Evolutionary conservation across 2,329 filamentous ascomycete genomes (phyloP), one percentile per base, ranked within the genome.

Genomic region (Corynespora cassiicola): DNA sequence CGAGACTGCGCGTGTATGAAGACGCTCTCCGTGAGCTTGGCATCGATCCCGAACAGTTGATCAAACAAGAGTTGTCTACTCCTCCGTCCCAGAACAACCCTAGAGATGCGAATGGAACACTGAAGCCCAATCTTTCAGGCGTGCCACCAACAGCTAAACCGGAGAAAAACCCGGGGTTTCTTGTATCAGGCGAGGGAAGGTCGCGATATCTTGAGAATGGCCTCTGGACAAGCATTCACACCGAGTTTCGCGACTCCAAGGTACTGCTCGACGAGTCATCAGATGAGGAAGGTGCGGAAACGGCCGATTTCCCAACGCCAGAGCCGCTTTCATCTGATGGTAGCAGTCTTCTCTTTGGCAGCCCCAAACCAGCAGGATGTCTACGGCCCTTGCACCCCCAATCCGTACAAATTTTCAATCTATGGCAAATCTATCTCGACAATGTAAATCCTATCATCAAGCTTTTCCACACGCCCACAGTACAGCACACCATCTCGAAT

Each of bases 401-500:
- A 4, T 78, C 83, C 0, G 76, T 81, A 9, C 81, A 88, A 21
- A 79, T 87, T 17, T 84, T 88, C 54, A 77, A 78, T 33, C 75
- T 92, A 5, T 92, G 88, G 88, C 85, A 90, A 60, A 73, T 82
- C 7, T 90, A 85, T 50, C 70, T 90, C 5, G 82, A 88, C 31
- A 84, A 88, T 45, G 82, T 91, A 38, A 87, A 91, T 54, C 87
- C 87, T 0, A 63, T 90, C 29, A 81, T 82, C 50, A 91, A 90
- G 60, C 57, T 84, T 29, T 82, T 89, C 16, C 88, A 92, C 58
- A 78, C 85, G 2, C 87, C 87, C 0, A 83, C 83, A 0, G 65
- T 89, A 4, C 84, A 90, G 54, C 77, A 79, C 2, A 77, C 79
- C 29, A 72, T 90, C 6, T 75, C 86, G 23, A 79, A 87, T 41